Base-by-base conservation (phyloP, 371 early-diverging fungal genomes). In the Blastocladiella emersonii region DNA sequence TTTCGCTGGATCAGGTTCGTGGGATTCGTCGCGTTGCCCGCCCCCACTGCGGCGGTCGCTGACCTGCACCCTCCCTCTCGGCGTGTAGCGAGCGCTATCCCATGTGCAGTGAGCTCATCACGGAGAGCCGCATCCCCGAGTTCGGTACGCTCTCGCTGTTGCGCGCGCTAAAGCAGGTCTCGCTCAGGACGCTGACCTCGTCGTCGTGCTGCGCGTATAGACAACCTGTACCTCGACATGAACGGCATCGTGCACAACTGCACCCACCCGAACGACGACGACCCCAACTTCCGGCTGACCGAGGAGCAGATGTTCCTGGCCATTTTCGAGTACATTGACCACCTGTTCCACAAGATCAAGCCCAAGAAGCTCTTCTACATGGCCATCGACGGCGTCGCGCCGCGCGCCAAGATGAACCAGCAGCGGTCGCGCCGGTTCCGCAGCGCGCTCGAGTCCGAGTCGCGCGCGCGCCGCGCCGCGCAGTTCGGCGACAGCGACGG, bases 231-330 rank as follows among this genome's bases (percentile, higher is more conserved):
- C 74, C 75, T 99, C 64, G 99, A 99, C 71, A 95, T 99, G 92
- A 99, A 99, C 75, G 99, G 97, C 63, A 95, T 99, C 78, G 91
- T 99, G 72, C 99, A 99, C 74, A 93, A 92, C 41, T 98, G 98
- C 74, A 90, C 91, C 68, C 95, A 98, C 70, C 94, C 96, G 5
- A 92, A 93, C 68, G 84, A 86, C 67, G 89, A 91, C 73, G 89
- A 57, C 21, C 32, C 39, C 34, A 39, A 25, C 17, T 39, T 30
- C 15, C 34, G 37, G 15, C 25, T 56, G 17, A 91, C 89, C 21
- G 95, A 95, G 65, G 91, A 92, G 57, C 95, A 90, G 64, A 95
- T 97, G 89, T 90, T 95, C 76, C 71, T 90, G 55, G 91, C 87
- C 55, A 92, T 97, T 27, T 95, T 93, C 78, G 85, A 84, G 56